Conservation (phyloP, 495 filamentous ascomycete species). For the Hypomontagnella submonticulosa region DNA sequence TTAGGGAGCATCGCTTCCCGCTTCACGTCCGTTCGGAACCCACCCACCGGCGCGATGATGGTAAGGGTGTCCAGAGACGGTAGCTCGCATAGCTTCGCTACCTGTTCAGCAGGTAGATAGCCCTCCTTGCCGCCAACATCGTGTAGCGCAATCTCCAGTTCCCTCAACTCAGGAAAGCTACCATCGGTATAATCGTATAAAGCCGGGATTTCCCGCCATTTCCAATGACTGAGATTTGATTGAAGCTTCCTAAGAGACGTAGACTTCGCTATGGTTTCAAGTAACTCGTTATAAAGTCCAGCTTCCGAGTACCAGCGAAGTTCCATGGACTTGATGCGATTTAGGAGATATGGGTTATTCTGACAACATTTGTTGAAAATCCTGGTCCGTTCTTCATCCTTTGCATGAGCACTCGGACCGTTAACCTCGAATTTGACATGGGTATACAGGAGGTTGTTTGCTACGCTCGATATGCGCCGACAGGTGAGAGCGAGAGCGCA, state of each 20-base stretch:
- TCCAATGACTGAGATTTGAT: background rate
- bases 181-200: constrained; percentile 13
- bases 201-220: background rate
- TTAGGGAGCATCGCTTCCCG: background rate
- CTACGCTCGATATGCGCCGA: constrained; percentile 4
- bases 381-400: background rate
- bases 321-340: constrained; percentile 13
- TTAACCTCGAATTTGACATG: constrained; percentile 4
- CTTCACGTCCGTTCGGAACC: background rate
- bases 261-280: constrained; percentile 14
- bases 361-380: constrained; percentile 1
- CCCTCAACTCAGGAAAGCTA: constrained; percentile 7
- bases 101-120: constrained; percentile 8
- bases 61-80: constrained; percentile 13
- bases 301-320: no score
- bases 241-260: constrained; percentile 7
- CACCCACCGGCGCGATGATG: background rate
- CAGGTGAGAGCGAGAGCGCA: constrained; percentile 32
- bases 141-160: background rate
- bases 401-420: background rate
- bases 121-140: background rate
- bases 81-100: constrained; percentile 18
- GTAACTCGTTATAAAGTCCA: constrained; percentile 6
- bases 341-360: constrained; percentile 4
- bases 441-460: constrained; percentile 5